phyloP scores from a whole-genome alignment of 2,329 filamentous ascomycete genomes.

The Graphilbum fragrans region DNA sequence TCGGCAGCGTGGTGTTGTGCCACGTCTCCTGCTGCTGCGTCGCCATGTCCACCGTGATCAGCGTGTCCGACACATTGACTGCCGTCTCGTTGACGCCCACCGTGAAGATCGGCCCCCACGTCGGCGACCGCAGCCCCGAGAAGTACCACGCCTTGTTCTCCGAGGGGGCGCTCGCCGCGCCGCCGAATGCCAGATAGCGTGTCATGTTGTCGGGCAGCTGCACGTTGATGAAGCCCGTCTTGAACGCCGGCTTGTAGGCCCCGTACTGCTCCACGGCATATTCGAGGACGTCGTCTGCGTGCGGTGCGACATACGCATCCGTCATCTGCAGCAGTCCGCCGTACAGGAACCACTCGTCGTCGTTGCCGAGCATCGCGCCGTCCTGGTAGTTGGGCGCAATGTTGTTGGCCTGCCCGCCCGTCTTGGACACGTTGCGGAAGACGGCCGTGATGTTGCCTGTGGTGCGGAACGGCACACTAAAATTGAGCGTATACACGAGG shows the following conservation, averaged over 20 bases:
- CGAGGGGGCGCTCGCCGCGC: conserved; percentile 50
- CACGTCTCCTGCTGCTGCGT: conserved; percentile 37
- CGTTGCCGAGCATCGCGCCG: conserved; percentile 53
- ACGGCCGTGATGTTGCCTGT: conserved; percentile 39
- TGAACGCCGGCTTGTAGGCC: conserved; percentile 26
- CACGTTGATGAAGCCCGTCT: conserved; percentile 26
- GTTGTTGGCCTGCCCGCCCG: conserved; percentile 33
- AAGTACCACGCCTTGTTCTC: conserved; percentile 65
- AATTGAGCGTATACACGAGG: conserved; percentile 43
- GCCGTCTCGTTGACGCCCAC: conserved; percentile 21
- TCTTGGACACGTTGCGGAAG: conserved; percentile 35
- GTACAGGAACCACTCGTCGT: conserved; percentile 51
- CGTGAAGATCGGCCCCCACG: conserved; percentile 35
- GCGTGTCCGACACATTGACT: conserved; percentile 35
- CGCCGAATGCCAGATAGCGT: conserved; percentile 53
- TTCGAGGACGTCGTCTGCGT: conserved; percentile 27
- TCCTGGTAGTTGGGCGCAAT: conserved; percentile 45
- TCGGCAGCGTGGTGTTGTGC: conserved; percentile 42
- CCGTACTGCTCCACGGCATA: conserved; percentile 45
- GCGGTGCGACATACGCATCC: conserved; percentile 23
- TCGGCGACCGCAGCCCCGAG: conserved; percentile 43
- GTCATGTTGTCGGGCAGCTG: conserved; percentile 35
- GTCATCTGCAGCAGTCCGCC: conserved; percentile 39
- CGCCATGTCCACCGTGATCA: conserved; percentile 51
- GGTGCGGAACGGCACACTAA: conserved; percentile 42